These are phyloP conservation scores for Nannizzia gypsea DNA, from an alignment of 2,329 filamentous ascomycete genomes.

Conservation along the genomic window DNA sequence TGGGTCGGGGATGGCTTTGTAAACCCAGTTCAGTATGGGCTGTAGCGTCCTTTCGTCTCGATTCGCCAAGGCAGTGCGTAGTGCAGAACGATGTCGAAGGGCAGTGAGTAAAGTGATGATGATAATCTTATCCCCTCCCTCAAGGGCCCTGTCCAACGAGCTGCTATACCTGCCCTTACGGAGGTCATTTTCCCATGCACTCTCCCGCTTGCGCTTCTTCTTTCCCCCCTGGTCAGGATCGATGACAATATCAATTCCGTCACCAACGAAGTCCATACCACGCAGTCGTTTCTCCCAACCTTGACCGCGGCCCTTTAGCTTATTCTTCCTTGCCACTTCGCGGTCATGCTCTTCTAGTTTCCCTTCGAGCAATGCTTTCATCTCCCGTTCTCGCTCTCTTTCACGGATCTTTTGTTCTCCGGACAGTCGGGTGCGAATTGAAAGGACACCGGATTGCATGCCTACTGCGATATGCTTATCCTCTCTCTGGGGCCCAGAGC, in stretches of 20 bases:
- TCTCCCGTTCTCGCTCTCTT: constrained; percentile 67
- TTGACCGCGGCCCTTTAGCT: constrained; percentile 43
- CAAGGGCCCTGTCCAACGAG: constrained; percentile 69
- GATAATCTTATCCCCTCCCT: constrained; percentile 45
- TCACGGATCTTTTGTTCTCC: constrained; percentile 68
- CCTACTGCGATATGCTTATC: constrained; percentile 92
- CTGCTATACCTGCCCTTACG: constrained; percentile 64
- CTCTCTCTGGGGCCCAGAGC: constrained; percentile 53
- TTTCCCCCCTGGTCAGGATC: constrained; percentile 52
- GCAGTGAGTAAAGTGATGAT: constrained; percentile 70
- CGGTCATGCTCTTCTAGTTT: constrained; percentile 67
- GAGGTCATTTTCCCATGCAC: constrained; percentile 69
- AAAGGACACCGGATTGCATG: constrained; percentile 87
- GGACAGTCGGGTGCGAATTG: constrained; percentile 75
- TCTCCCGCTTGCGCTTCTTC: constrained; percentile 53
- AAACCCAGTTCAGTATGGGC: constrained; percentile 73
- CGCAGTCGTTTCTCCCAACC: constrained; percentile 52
- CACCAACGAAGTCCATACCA: constrained; percentile 69
- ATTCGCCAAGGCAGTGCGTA: constrained; percentile 65
- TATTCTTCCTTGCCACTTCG: constrained; percentile 57
- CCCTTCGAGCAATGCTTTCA: constrained; percentile 68
- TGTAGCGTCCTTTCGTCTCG: constrained; percentile 71
- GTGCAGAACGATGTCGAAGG: constrained; percentile 74
- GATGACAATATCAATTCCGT: constrained; percentile 79
- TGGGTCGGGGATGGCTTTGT: constrained; percentile 68